Evolutionary conservation across 768 basidiomycete species (phyloP).

Genomic region (Boletus sp.): DNA sequence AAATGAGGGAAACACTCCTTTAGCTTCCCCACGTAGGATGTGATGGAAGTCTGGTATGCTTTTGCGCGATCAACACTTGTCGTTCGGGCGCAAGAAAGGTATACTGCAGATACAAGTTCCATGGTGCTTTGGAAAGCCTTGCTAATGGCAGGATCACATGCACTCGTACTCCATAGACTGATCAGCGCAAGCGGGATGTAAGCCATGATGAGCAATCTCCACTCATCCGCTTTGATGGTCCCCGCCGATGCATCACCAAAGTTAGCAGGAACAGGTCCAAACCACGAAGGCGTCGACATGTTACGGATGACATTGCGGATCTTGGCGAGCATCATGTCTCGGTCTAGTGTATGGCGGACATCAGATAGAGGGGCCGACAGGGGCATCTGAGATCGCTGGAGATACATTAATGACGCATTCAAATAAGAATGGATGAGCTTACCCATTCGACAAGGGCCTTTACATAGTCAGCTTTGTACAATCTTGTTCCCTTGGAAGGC

Average conservation of each 20-base stretch:
- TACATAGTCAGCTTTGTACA: constrained; percentile 1
- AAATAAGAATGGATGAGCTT: neutral
- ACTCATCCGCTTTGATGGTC: constrained; percentile 38
- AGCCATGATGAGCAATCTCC: constrained; percentile 29
- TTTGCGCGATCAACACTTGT: constrained; percentile 1
- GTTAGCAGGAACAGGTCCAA: constrained; percentile 16
- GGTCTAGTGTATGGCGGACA: neutral
- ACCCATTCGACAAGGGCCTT: constrained; percentile 10
- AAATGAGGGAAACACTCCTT: constrained; percentile 12
- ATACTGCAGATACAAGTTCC: constrained; percentile 29
- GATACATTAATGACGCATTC: too few species aligned
- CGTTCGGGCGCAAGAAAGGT: constrained; percentile 17
- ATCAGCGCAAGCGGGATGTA: constrained; percentile 37
- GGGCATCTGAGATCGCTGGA: neutral
- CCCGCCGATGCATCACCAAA: constrained; percentile 28
- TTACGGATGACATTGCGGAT: constrained; percentile 2
- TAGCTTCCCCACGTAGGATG: constrained; percentile 20
- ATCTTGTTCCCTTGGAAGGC: neutral
- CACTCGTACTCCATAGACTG: constrained; percentile 28
- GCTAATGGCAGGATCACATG: neutral
- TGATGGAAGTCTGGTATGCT: constrained; percentile 16
- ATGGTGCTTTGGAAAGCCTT: constrained; percentile 28
- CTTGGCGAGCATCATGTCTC: neutral
- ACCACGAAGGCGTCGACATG: constrained; percentile 8
- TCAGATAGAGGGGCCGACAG: neutral